Conservation (phyloP, 768 basidiomycete species). For the Kwoniella europaea region DNA sequence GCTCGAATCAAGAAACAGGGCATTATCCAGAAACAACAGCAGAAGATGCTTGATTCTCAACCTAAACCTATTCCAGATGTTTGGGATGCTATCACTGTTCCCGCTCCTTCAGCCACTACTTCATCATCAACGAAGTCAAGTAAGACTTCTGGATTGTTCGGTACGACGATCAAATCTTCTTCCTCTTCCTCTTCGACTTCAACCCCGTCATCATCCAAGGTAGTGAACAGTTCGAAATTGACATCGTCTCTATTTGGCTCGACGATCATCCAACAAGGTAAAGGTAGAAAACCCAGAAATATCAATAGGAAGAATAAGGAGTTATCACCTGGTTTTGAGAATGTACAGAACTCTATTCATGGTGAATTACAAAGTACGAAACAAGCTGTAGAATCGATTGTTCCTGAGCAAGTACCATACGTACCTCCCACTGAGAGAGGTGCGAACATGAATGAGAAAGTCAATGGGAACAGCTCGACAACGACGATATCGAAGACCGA, state of each 20-base stretch:
- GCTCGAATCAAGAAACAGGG: constrained; percentile 1
- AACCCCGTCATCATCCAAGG: constrained; percentile 5
- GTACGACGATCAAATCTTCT: constrained; percentile 25
- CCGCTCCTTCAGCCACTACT: constrained; percentile 5
- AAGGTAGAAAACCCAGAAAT: constrained; percentile 4
- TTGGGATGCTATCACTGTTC: constrained; percentile 24
- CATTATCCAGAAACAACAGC: constrained; percentile 1
- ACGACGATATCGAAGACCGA: not conserved
- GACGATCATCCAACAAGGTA: constrained; percentile 1
- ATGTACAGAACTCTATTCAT: constrained; percentile 18
- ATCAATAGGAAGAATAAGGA: not conserved
- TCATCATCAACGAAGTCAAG: constrained; percentile 25
- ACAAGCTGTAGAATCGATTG: not conserved
- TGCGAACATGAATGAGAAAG: constrained; percentile 19
- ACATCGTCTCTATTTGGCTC: constrained; percentile 22
- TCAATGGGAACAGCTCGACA: not conserved
- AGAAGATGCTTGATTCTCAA: not conserved
- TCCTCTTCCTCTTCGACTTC: not conserved
- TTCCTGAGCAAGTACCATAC: constrained; percentile 72
- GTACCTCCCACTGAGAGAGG: constrained; percentile 71
- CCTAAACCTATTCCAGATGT: constrained; percentile 20
- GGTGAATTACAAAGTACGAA: constrained; percentile 12
- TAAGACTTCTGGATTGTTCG: constrained; percentile 51
- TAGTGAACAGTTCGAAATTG: constrained; percentile 3
- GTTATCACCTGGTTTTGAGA: constrained; percentile 24